Base-by-base conservation (phyloP, 2,329 filamentous ascomycete genomes). In the Colletotrichum cereale region DNA sequence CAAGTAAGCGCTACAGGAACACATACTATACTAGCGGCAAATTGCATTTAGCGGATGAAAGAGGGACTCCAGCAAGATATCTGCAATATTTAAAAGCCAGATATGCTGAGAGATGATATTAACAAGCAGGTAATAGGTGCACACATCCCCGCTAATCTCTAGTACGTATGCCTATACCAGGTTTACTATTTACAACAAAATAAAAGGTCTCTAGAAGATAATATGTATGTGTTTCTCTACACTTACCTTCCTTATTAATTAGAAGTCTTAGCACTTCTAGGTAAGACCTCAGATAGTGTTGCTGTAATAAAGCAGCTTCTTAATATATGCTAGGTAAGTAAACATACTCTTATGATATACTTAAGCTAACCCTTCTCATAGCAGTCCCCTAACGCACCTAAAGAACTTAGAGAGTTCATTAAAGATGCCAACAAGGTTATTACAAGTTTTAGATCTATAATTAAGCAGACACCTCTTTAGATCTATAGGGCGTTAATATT, bases 151-250 rank as follows among this genome's bases (percentile, higher is more conserved):
- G n/a, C 44, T 3, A 31, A 52, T 29, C 44, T 62, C n/a, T 10
- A 52, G 44, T 62, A 62, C 40, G 47, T 47, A 16, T 62, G 60
- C 31, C 60, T 62, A 12, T 52, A 52, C 11, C 52, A 21, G 60
- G 60, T 62, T 52, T 62, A 62, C 34, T 21, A 62, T 21, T 62
- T 62, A 29, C 44, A 62, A 29, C 21, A 52, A 38, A 29, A 47
- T 24, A 5, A 3, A 62, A 4, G 21, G 47, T 29, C 31, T 29
- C 18, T 40, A 40, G 44, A 21, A 52, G 31, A 62, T 62, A 21
- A 62, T 0, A 14, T 62, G 16, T 4, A 5, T 16, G n/a, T 29
- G 5, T 42, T 52, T 6, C 60, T 62, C 31, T 18, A 12, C 2
- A 40, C 7, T 5, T 31, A 62, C 60, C 34, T 62, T 8, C 60